Conservation (phyloP, 371 early-diverging fungal species). For the Choanephora cucurbitarum region DNA sequence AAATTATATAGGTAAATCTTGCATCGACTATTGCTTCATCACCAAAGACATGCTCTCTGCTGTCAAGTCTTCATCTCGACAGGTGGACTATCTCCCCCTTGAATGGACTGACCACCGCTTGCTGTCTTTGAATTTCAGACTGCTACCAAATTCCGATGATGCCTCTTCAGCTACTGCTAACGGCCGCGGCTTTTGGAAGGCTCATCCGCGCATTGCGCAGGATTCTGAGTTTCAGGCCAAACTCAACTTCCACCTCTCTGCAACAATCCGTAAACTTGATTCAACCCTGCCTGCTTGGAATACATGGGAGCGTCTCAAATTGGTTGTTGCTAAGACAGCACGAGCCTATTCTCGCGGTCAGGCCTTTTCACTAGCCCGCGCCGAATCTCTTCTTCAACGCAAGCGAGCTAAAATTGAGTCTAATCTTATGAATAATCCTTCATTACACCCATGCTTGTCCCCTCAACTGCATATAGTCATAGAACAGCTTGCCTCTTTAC, state of each 20-base stretch:
- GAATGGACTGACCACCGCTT: not conserved
- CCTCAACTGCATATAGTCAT: constrained; percentile 3
- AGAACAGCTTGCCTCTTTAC: not conserved
- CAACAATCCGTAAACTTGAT: too few species aligned
- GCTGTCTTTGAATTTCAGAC: not conserved
- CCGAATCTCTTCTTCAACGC: constrained; percentile 2
- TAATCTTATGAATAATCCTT: constrained; percentile 10
- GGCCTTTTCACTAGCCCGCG: not conserved
- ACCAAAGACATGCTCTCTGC: not conserved
- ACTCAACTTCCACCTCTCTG: too few species aligned
- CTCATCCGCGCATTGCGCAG: not conserved
- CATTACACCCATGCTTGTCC: constrained; percentile 1
- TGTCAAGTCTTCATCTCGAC: too few species aligned
- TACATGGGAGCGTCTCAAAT: too few species aligned
- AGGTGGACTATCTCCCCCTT: too few species aligned
- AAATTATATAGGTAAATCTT: not conserved
- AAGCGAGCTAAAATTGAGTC: constrained; percentile 5
- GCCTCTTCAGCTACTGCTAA: not conserved
- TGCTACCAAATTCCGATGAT: too few species aligned
- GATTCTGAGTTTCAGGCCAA: too few species aligned
- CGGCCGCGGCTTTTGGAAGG: not conserved
- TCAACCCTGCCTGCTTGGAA: too few species aligned
- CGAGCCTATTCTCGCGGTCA: not conserved
- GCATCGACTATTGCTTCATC: not conserved
- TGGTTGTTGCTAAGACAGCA: too few species aligned